phyloP scores from a whole-genome alignment of 768 basidiomycete species.

The Pleurotus sapidus region DNA sequence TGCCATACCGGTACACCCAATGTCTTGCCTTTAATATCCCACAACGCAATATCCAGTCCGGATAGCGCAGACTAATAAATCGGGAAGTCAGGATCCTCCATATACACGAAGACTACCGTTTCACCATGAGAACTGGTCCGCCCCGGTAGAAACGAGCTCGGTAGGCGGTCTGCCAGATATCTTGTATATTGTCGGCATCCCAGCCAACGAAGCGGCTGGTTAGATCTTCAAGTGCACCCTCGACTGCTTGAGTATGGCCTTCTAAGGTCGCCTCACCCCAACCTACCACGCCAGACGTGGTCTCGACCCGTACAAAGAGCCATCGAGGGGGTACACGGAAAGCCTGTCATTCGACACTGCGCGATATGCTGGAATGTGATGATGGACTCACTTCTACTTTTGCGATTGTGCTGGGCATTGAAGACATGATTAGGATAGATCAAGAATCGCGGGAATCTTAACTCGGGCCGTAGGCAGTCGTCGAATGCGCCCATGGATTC shows the following conservation, averaged over 20 bases:
- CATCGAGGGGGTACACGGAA: constrained; percentile 73
- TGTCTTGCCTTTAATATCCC: constrained; percentile 82
- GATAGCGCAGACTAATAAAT: constrained; percentile 43
- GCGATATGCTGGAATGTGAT: not conserved
- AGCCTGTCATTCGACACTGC: constrained; percentile 25
- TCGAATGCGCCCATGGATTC: too few relatives aligned
- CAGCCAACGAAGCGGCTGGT: constrained; percentile 55
- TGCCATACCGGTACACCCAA: constrained; percentile 65
- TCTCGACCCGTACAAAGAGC: constrained; percentile 73
- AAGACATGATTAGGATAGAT: too few relatives aligned
- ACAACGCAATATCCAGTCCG: constrained; percentile 66
- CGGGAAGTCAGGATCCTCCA: not conserved
- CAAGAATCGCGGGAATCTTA: too few relatives aligned
- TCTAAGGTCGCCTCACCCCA: constrained; percentile 79
- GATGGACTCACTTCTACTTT: too few relatives aligned
- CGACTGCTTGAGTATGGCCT: constrained; percentile 71
- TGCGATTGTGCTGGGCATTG: too few relatives aligned
- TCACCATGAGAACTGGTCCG: constrained; percentile 67
- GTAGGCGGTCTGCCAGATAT: constrained; percentile 69
- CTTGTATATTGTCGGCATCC: constrained; percentile 65
- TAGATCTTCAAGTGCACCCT: constrained; percentile 64
- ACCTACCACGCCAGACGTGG: constrained; percentile 58
- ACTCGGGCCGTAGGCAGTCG: too few relatives aligned
- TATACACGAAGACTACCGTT: too few relatives aligned
- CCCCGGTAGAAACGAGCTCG: constrained; percentile 58